Base-by-base conservation (phyloP, 768 basidiomycete genomes). In the Tylopilus plumbeoviolaceoides region DNA sequence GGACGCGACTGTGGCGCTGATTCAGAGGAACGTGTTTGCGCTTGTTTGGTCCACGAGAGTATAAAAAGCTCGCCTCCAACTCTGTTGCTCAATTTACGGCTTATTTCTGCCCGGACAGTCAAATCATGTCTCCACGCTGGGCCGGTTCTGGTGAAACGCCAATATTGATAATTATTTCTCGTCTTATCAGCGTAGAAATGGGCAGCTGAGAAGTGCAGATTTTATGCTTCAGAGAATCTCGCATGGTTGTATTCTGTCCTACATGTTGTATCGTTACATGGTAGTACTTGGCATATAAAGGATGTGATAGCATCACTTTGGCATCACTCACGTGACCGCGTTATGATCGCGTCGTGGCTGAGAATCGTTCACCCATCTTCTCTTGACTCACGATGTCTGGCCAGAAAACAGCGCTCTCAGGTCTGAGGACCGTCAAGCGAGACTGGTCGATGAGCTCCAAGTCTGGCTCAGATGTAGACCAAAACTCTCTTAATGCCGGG, bases 81-180 rank as follows among this genome's bases (percentile, higher is more conserved):
- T 44, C 25, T 42, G 6, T 25, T 20, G 7, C 8, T 21, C 55
- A 42, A 38, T 54, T 55, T 27, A 59, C 59, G 85, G 85, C 85
- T 75, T 74, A 60, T 80, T 85, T 87, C 85, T 87, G 85, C 85
- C 84, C 84, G 85, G 78, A 79, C 83, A 85, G 85, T 75, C 70
- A 70, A 40, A 60, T 65, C 40, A 72, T 70, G 69, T 73, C 69
- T 74, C 79, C 69, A 83, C 80, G 73, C 82, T 85, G 83, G 70
- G 70, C 79, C 83, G 85, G 85, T 87, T 87, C 85, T 87, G 85
- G 83, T 85, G 82, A 83, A 76, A 74, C 36, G 85, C 84, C 85
- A 69, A 87, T 53, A 87, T 50, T 47, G 55, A 84, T 47, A 74
- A 44, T 77, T 65, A 72, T 58, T 69, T 70, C 61, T 70, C 72